phyloP scores from a whole-genome alignment of 345 rosid genomes.

The Draba incana region DNA sequence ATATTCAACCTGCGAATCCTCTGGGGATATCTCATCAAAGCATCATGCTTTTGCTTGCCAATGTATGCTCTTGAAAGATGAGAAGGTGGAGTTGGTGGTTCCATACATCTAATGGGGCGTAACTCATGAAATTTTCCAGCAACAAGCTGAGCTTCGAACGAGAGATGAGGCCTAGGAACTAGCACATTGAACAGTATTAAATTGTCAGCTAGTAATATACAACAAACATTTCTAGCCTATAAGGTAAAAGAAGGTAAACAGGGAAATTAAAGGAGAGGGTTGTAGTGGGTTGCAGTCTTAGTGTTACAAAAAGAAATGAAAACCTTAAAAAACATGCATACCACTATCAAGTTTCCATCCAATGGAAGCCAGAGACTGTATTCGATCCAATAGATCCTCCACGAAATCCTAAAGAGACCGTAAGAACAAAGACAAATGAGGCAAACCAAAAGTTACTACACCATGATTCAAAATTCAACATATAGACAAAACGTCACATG shows the following conservation, averaged over 20 bases:
- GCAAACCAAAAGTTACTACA: slow-evolving; percentile 24
- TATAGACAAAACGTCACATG: neutral
- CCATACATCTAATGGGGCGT: slow-evolving; percentile 69
- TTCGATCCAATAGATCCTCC: slow-evolving; percentile 89
- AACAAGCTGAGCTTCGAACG: slow-evolving; percentile 98
- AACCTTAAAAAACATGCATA: slow-evolving; percentile 35
- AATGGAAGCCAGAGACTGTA: slow-evolving; percentile 67
- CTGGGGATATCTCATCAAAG: slow-evolving; percentile 85
- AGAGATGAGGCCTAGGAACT: slow-evolving; percentile 98
- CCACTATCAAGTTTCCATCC: slow-evolving; percentile 99
- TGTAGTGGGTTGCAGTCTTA: slow-evolving; percentile 14
- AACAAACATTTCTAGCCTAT: slow-evolving; percentile 2
- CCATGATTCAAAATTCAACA: slow-evolving; percentile 18
- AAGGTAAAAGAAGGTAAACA: slow-evolving; percentile 10
- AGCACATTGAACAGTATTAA: slow-evolving; percentile 32
- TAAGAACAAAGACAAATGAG: slow-evolving; percentile 15
- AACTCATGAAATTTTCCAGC: slow-evolving; percentile 91
- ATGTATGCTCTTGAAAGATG: slow-evolving; percentile 50
- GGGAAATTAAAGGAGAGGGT: slow-evolving; percentile 1
- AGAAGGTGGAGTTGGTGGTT: slow-evolving; percentile 67
- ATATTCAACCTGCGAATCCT: slow-evolving; percentile 89
- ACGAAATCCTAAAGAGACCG: slow-evolving; percentile 72
- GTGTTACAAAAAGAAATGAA: slow-evolving; percentile 10
- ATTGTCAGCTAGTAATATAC: slow-evolving; percentile 6
- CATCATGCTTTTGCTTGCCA: slow-evolving; percentile 85